Evolutionary conservation across 2,329 filamentous ascomycete genomes (phyloP), one percentile per base, ranked within the genome.

Genomic region (Triangularia verruculosa): DNA sequence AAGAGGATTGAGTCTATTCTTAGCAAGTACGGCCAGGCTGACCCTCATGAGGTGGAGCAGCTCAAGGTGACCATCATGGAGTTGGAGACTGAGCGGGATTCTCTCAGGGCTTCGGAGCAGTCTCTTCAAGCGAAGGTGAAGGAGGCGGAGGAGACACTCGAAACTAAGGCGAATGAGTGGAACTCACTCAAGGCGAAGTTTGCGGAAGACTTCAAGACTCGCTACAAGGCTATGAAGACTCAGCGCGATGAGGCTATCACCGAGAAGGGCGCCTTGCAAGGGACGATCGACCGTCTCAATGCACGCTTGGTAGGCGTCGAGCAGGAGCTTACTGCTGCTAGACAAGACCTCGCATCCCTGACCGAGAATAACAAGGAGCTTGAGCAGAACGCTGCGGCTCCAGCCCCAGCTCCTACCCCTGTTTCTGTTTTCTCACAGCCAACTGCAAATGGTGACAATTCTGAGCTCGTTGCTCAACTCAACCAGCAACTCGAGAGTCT

Each of bases 1-100:
- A 94, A 97, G 80, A 89, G 95, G 24, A 96, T 93, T 1, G 93
- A 98, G 74, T 92, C 96, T 70, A 97, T 99, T 66, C 85, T 99
- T 58, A 93, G 92, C 69, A 97, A 97, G 74, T 97, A 98, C 73
- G 93, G 97, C 70, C 91, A 94, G 62, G 92, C 96, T 59, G 95
- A 99, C 73, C 94, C 95, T 52, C 92, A 91, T 2, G 94, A 98
- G 73, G 85, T 97, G 74, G 94, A 98, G 71, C 88, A 90, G 64
- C 83, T 99, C 63, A 97, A 95, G 79, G 87, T 90, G 72, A 88
- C 89, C 64, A 85, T 97, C 60, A 79, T 86, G 6, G 79, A 78
- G 1, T 78, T 93, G 11, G 83, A 92, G 73, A 78, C 81, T 28
- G 89, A 93, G 72, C 84, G 88, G 7, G 83, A 90, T 68, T 70